Evolutionary conservation across 352 stramenopile genomes (phyloP), one percentile per base, ranked within the genome.

Genomic region (Phytophthora vignae): DNA sequence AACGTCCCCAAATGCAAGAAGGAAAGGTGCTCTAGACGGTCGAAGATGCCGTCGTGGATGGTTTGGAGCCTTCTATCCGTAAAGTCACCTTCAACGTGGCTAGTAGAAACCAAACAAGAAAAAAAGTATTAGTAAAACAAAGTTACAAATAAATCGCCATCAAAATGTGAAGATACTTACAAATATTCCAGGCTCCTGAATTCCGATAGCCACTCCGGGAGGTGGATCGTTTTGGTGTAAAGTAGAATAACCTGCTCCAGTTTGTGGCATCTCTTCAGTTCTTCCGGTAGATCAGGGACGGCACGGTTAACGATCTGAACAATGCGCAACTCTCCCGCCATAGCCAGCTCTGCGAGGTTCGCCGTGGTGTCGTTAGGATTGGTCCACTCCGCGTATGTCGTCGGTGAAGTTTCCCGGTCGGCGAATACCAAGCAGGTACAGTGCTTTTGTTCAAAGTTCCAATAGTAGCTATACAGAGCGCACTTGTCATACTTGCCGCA

Each of bases 341-440:
- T 53, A 0, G 82, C 76, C 0, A 88, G 31, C 10, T 73, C 52
- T 2, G 61, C 60, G 0, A 88, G 71, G 17, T 82, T 64, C 1
- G 53, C 25, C 0, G 78, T 78, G 3, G 67, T 76, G 21, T 88
- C 78, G 0, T 72, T 68, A 3, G 80, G 78, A 22, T 81, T 58
- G 1, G 55, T 71, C 82, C 79, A 90, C n/a, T 87, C 73, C 0
- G 67, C 62, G 21, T 74, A 87, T 14, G 76, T 82, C 9, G 33
- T 61, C 4, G 80, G 74, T 1, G 54, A 52, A 2, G 27, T 73
- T 11, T 78, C 59, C 0, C 77, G 78, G 19, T 86, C 74, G 22
- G 80, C 71, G 54, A 82, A 87, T 42, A 82, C 73, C 4, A 81
- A 48, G 17, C 81, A 89, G 4, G 72, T 73, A 21, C 72, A 79